Evolutionary conservation across 495 filamentous ascomycete species (phyloP).

Genomic region (Hypoxylon perforatum): DNA sequence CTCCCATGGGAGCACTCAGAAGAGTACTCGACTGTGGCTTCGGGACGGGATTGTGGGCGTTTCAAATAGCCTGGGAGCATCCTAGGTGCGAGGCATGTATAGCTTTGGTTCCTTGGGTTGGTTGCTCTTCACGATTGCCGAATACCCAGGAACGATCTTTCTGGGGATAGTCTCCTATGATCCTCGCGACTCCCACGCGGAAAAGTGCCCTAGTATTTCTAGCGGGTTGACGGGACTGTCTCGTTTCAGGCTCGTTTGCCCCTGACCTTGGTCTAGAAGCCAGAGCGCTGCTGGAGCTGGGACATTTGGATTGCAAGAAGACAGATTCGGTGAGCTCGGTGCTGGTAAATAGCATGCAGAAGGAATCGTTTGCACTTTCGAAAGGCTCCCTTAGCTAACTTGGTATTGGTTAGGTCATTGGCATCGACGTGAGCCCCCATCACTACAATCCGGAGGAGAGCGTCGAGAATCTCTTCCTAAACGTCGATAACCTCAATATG

Average conservation of each 20-base stretch:
- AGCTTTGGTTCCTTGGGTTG: constrained; percentile 27
- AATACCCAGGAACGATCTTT: not conserved
- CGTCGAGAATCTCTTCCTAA: constrained; percentile 76
- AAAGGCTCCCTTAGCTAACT: constrained; percentile 16
- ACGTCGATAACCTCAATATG: constrained; percentile 84
- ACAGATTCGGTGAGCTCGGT: constrained; percentile 20
- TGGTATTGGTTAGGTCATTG: constrained; percentile 70
- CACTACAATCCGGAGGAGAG: constrained; percentile 67
- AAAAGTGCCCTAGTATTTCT: constrained; percentile 1
- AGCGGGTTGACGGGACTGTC: constrained; percentile 2
- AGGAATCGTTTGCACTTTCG: constrained; percentile 11
- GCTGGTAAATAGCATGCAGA: constrained; percentile 6
- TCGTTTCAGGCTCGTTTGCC: not conserved
- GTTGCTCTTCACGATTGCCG: constrained; percentile 12
- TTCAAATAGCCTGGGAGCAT: constrained; percentile 66
- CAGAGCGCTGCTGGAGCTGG: constrained; percentile 4
- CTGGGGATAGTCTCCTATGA: constrained; percentile 3
- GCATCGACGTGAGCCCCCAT: constrained; percentile 82
- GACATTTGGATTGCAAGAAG: constrained; percentile 8
- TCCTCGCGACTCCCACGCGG: constrained; percentile 4
- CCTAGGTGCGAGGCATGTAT: constrained; percentile 77
- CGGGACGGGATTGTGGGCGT: constrained; percentile 68
- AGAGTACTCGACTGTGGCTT: constrained; percentile 83
- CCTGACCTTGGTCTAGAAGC: not conserved
- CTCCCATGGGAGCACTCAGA: constrained; percentile 71